These are phyloP conservation scores for Physcomitrium patens DNA, from an alignment of 225 moss, liverwort and hornwort species.

Conservation along the genomic window DNA sequence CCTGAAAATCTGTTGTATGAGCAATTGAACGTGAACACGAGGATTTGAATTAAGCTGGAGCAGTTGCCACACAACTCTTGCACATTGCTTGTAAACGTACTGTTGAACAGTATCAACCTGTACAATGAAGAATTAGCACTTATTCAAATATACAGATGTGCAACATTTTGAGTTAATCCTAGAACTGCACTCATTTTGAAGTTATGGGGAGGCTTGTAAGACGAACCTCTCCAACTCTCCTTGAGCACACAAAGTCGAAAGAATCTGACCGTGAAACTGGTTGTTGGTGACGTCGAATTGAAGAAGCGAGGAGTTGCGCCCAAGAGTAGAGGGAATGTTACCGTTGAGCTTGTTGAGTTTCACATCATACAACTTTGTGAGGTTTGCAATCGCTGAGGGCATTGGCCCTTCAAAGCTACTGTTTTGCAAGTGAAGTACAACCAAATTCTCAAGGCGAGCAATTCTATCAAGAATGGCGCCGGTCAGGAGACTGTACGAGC, in stretches of 20 bases:
- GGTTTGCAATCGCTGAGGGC: conserved; percentile 23
- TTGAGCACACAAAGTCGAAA: conserved; percentile 36
- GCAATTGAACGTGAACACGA: conserved; percentile 48
- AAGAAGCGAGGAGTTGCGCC: conserved; percentile 33
- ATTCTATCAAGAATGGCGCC: conserved; percentile 45
- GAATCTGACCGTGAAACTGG: conserved; percentile 40
- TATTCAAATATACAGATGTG: background rate
- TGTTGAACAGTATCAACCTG: conserved; percentile 62
- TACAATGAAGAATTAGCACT: background rate
- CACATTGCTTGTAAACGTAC: conserved; percentile 41
- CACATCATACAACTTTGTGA: conserved; percentile 47
- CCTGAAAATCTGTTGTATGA: conserved; percentile 55
- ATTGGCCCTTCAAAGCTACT: conserved; percentile 49
- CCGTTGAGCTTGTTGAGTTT: conserved; percentile 60
- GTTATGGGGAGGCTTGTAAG: no score
- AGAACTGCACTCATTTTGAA: no score
- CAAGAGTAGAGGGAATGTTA: conserved; percentile 39
- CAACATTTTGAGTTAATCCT: background rate
- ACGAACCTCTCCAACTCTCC: conserved; percentile 50
- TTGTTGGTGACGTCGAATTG: conserved; percentile 63
- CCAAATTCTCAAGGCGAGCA: conserved; percentile 28
- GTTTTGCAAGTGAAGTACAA: conserved; percentile 49
- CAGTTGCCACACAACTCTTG: conserved; percentile 38
- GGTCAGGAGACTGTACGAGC: conserved; percentile 44
- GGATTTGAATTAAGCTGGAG: conserved; percentile 45